These are phyloP conservation scores for Podospora pseudoanserina DNA, from an alignment of 495 filamentous ascomycete genomes.

Conservation along the genomic window DNA sequence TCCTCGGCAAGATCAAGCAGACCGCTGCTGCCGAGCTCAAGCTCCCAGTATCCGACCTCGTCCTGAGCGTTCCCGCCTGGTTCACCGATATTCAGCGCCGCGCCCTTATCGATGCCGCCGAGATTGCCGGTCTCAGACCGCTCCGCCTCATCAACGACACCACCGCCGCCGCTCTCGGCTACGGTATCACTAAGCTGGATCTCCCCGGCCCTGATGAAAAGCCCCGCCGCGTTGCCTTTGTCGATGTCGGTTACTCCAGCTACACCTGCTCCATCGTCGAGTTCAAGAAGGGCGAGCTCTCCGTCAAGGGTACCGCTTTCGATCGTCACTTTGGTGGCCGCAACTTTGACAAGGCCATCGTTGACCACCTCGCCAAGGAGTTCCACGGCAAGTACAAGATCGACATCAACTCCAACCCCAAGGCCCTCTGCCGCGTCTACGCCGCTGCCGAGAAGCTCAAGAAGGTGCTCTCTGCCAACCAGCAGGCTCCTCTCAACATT, in stretches of 20 bases:
- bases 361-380: slow-evolving; percentile 91
- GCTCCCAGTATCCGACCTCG: slow-evolving; percentile 90
- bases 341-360: slow-evolving; percentile 90
- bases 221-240: slow-evolving; percentile 83
- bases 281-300: slow-evolving; percentile 95
- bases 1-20: slow-evolving; percentile 87
- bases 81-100: slow-evolving; percentile 94
- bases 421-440: slow-evolving; percentile 80
- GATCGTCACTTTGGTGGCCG: slow-evolving; percentile 97
- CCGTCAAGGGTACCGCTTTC: slow-evolving; percentile 86
- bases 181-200: slow-evolving; percentile 95
- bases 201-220: slow-evolving; percentile 87
- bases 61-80: slow-evolving; percentile 93
- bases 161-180: slow-evolving; percentile 92
- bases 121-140: slow-evolving; percentile 89
- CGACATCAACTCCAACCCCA: slow-evolving; percentile 81
- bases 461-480: slow-evolving; percentile 97
- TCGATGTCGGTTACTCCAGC: slow-evolving; percentile 96
- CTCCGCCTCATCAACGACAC: slow-evolving; percentile 97
- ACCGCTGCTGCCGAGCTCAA: slow-evolving; percentile 84
- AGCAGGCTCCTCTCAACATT: slow-evolving; percentile 90
- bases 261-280: slow-evolving; percentile 93
- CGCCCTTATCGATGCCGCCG: slow-evolving; percentile 83
- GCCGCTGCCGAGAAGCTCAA: slow-evolving; percentile 95
- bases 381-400: slow-evolving; percentile 92